A percentile compares a stretch with the other conserved stretches of the same genome.
Evolutionary conservation across 495 filamentous ascomycete species (phyloP).

Genomic region (Aspergillus saccharolyticus): DNA sequence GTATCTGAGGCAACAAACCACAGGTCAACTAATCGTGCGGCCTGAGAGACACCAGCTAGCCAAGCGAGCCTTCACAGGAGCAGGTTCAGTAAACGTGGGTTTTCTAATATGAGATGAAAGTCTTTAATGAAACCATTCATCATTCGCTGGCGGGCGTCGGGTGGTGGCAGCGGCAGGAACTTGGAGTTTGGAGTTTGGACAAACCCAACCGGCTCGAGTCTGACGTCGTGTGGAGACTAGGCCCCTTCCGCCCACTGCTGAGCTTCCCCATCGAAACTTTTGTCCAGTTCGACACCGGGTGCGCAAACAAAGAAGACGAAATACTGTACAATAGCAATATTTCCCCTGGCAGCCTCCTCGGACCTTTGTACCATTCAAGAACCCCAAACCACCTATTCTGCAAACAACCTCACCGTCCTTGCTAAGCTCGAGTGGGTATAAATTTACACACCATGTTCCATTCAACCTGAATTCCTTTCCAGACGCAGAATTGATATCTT

Average conservation of each 20-base stretch:
- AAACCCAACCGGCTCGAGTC: conserved; percentile 1
- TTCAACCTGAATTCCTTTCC: background rate
- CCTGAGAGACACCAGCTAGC: background rate
- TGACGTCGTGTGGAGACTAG: conserved; percentile 16
- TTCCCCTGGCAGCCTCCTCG: too few species aligned
- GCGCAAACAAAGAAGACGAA: too few species aligned
- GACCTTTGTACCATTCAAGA: too few species aligned
- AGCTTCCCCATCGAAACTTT: background rate
- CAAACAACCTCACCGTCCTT: background rate
- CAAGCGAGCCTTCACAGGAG: background rate
- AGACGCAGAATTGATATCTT: background rate
- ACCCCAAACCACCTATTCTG: too few species aligned
- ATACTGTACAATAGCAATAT: too few species aligned
- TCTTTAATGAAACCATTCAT: background rate
- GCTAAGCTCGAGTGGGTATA: background rate
- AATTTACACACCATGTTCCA: background rate
- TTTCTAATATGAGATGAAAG: conserved; percentile 1
- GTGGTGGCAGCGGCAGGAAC: conserved; percentile 4
- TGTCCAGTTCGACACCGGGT: background rate
- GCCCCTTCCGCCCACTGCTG: background rate
- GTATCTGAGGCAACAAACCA: background rate
- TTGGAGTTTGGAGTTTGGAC: background rate
- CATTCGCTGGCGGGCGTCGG: conserved; percentile 10
- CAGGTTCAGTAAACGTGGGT: background rate
- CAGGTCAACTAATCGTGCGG: background rate